A percentile compares a stretch with the other conserved stretches of the same genome.
phyloP scores from a whole-genome alignment of 768 basidiomycete species.

The Hericium rajendrae region DNA sequence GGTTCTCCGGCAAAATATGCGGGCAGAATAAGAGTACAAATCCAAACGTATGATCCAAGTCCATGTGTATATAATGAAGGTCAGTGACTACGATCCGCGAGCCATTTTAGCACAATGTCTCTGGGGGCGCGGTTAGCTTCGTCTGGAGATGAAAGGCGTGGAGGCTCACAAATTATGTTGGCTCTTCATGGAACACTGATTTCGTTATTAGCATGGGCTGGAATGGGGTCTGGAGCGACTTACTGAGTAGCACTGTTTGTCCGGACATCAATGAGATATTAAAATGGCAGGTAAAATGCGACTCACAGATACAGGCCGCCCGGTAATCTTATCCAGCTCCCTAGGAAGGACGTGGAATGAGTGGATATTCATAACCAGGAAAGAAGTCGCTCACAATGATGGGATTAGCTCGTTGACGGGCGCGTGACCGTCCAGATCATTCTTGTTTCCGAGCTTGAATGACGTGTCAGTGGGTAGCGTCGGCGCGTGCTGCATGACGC shows the following conservation, averaged over 20 bases:
- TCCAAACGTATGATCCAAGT: not conserved
- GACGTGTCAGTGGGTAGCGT: not conserved
- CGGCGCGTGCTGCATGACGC: constrained; percentile 20
- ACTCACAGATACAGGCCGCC: constrained; percentile 80
- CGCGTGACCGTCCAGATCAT: constrained; percentile 70
- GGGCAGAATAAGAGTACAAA: not conserved
- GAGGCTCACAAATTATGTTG: constrained; percentile 77
- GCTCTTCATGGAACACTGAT: constrained; percentile 91
- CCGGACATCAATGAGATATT: not conserved
- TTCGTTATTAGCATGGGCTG: not conserved
- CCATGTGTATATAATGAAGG: not conserved
- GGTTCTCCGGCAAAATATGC: not conserved
- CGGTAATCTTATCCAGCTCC: constrained; percentile 70
- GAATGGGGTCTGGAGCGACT: not conserved
- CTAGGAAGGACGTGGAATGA: constrained; percentile 22
- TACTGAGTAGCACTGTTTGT: constrained; percentile 68
- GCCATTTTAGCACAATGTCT: constrained; percentile 85
- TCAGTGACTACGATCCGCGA: constrained; percentile 66
- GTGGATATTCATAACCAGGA: not conserved
- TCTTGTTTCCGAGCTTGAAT: constrained; percentile 82
- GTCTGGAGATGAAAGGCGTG: not conserved
- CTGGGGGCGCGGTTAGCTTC: constrained; percentile 24
- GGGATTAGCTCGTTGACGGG: constrained; percentile 78
- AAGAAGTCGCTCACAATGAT: constrained; percentile 43
- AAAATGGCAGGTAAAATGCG: not conserved